Base-by-base conservation (phyloP, 495 filamentous ascomycete genomes). In the Lasiosphaeris hirsuta region DNA sequence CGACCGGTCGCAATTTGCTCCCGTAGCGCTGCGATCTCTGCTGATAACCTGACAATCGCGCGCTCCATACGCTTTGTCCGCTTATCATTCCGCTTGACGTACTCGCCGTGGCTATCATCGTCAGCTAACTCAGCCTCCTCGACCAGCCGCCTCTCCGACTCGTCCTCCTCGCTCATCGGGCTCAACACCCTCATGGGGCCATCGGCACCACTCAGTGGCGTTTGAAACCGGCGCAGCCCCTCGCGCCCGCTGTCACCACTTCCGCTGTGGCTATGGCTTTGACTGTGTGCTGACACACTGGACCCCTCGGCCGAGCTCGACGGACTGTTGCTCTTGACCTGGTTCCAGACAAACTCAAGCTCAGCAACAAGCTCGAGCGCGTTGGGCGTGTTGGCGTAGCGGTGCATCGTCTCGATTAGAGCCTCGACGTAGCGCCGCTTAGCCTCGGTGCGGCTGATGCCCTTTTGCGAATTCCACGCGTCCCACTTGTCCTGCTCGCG, bases 321-420 rank as follows among this genome's bases (percentile, higher is more conserved):
- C 0, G 83, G 75, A 19, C 81, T 81, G 63, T 96, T 96, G 52
- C 82, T 88, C 72, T 93, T 94, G 54, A 97, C 89, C 68, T 97
- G 95, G 61, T 96, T 90, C 94, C 94, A 98, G 44, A 98, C 92
- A 65, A 97, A 98, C 73, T 97, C 94, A 14, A 98, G 82, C 70
- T 98, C 95, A n/a, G 85, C 76, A 37, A 97, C 90, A 7, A 98
- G 78, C 69, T 92, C 90, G 41, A 90, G 80, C 2, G 89, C 90
- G 71, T 96, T 91, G 46, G 88, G 81, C 10, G 90, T 92, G 56
- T 85, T 86, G 39, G 94, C 94, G 69, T 93, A 97, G 60, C 80
- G 79, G 70, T 97, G 92, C 94, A 98, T 97, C 1, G 93, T 97
- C 68, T 93, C 86, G 72, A 98, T 95, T 35, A 98, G 77, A 7